Conservation (phyloP, 805 yeast genomes). For the Torulaspora delbrueckii region DNA sequence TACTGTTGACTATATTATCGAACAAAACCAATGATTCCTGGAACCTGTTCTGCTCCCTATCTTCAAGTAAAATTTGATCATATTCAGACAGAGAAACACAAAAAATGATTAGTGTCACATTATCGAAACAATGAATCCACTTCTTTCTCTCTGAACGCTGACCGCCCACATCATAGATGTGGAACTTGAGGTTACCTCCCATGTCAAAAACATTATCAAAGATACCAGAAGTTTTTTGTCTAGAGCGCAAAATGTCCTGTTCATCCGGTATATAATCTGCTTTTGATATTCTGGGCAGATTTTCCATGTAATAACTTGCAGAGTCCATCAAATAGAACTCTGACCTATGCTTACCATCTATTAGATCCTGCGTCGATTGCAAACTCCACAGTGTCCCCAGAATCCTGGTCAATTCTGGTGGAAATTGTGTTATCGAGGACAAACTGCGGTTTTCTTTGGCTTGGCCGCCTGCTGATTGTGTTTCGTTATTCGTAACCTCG, state of each 20-base stretch:
- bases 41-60: constrained; percentile 65
- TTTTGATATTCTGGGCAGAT: constrained; percentile 50
- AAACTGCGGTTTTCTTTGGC: constrained; percentile 44
- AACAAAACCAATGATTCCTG: constrained; percentile 79
- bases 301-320: constrained; percentile 69
- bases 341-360: constrained; percentile 52
- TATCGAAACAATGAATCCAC: constrained; percentile 96
- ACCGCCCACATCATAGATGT: constrained; percentile 86
- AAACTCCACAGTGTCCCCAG: constrained; percentile 52
- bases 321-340: constrained; percentile 83
- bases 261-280: constrained; percentile 65
- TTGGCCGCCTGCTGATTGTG: not conserved
- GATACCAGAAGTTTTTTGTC: constrained; percentile 91
- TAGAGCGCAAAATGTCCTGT: constrained; percentile 75
- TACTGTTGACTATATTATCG: constrained; percentile 84
- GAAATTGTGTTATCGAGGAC: constrained; percentile 39
- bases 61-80: constrained; percentile 80
- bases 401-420: constrained; percentile 42
- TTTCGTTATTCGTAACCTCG: not conserved
- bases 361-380: constrained; percentile 52
- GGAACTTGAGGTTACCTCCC: constrained; percentile 56
- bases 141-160: constrained; percentile 93
- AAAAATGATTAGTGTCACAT: constrained; percentile 82
- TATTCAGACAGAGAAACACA: constrained; percentile 90
- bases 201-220: constrained; percentile 75